Conservation (phyloP, 495 filamentous ascomycete genomes). For the Durotheca rogersii region DNA sequence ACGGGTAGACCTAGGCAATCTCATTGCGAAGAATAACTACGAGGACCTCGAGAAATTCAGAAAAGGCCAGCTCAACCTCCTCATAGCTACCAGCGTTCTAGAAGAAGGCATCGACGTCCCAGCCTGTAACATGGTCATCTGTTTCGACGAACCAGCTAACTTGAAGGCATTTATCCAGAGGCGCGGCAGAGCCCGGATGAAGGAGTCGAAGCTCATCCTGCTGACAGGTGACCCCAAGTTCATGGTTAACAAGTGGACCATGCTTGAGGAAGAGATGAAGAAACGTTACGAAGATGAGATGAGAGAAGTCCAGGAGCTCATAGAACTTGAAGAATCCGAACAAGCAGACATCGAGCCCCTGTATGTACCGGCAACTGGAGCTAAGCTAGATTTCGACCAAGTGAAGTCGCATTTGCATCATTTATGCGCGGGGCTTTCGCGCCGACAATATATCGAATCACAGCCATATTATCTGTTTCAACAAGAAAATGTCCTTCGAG, state of each 20-base stretch:
- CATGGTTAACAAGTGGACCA: conserved; percentile 53
- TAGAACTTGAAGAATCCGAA: conserved; percentile 55
- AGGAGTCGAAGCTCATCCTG: conserved; percentile 69
- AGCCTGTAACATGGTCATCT: conserved; percentile 83
- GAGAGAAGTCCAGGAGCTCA: conserved; percentile 50
- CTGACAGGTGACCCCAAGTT: conserved; percentile 47
- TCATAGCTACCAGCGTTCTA: conserved; percentile 80
- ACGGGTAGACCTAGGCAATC: conserved; percentile 60
- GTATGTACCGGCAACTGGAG: conserved; percentile 55
- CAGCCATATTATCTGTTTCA: conserved; percentile 53
- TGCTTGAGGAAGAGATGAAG: conserved; percentile 73
- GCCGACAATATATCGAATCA: conserved; percentile 52
- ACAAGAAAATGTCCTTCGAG: neutral
- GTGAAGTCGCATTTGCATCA: conserved; percentile 76
- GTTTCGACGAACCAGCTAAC: conserved; percentile 73
- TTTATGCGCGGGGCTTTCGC: conserved; percentile 69
- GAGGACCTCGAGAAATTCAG: conserved; percentile 69
- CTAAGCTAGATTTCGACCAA: conserved; percentile 69
- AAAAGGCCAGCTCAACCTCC: conserved; percentile 67
- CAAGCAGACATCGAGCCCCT: conserved; percentile 45
- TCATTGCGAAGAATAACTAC: conserved; percentile 55
- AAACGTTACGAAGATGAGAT: conserved; percentile 69
- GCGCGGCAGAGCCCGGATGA: conserved; percentile 76
- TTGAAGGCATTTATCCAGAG: conserved; percentile 88
- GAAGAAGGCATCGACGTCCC: conserved; percentile 93